These are phyloP conservation scores for Fusarium burgessii DNA, from an alignment of 2,329 filamentous ascomycete genomes.

Conservation along the genomic window DNA sequence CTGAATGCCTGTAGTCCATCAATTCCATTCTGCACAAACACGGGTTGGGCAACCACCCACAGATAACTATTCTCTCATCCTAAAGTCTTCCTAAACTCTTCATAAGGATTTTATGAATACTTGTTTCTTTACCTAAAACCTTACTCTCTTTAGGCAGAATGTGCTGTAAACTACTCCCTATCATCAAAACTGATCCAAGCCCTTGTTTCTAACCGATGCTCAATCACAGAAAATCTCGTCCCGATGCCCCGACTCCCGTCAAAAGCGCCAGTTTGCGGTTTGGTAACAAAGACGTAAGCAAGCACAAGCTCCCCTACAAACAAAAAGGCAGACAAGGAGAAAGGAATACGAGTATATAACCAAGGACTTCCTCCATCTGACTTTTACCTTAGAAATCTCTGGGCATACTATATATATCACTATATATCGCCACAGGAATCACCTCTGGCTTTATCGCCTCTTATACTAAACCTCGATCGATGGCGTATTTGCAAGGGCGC, in stretches of 20 bases:
- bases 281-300: not conserved
- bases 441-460: too few species aligned
- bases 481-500: too few species aligned
- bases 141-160: not conserved
- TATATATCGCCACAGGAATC: not conserved
- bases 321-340: not conserved
- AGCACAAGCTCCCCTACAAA: not conserved
- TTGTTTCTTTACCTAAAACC: not conserved
- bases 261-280: not conserved
- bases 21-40: not conserved
- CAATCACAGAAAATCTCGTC: not conserved
- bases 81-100: not conserved
- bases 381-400: not conserved
- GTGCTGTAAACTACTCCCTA: not conserved
- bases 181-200: not conserved
- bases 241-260: not conserved
- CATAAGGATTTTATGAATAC: not conserved
- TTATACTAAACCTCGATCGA: too few species aligned
- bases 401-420: not conserved
- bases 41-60: not conserved
- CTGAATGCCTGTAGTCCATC: not conserved
- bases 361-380: not conserved
- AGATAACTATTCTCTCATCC: too few species aligned
- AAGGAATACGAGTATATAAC: not conserved
- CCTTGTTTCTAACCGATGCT: not conserved